Percentiles rank a stretch among this genome's conserved stretches.
These are phyloP conservation scores for Ceratocystis huliohia DNA, from an alignment of 2,329 filamentous ascomycete genomes.

Conservation along the genomic window DNA sequence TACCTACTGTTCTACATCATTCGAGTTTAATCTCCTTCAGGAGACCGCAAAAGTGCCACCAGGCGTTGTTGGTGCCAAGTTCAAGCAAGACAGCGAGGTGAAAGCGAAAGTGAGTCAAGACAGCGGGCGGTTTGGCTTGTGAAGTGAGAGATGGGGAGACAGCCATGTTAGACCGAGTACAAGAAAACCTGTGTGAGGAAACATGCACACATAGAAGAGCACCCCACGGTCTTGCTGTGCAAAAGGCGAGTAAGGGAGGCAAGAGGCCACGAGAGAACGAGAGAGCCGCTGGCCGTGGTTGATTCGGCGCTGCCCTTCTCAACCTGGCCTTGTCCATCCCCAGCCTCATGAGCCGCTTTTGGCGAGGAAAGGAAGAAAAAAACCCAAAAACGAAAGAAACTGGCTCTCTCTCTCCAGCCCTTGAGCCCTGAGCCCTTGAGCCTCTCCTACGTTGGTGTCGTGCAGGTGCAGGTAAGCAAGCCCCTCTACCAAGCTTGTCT, in stretches of 20 bases:
- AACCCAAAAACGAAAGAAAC: background rate
- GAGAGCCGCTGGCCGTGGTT: background rate
- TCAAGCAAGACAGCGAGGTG: background rate
- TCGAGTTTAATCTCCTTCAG: background rate
- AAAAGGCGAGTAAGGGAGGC: background rate
- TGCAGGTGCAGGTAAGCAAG: background rate
- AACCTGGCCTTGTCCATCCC: background rate
- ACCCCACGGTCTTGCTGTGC: background rate
- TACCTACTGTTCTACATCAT: background rate
- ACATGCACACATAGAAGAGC: background rate
- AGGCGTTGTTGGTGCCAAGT: background rate
- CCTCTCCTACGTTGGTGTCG: no score
- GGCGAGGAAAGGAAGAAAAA: background rate
- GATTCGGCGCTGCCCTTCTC: background rate
- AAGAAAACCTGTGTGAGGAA: background rate
- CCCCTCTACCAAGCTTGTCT: background rate
- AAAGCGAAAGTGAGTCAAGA: no score
- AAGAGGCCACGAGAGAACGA: no score
- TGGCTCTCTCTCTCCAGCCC: background rate
- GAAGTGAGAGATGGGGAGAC: no score
- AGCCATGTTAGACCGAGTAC: background rate
- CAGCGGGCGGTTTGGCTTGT: no score
- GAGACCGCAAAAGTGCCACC: background rate
- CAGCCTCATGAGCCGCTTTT: background rate
- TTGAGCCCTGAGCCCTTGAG: no score